Conservation (phyloP, 2,329 filamentous ascomycete genomes). For the Cercospora sojina region DNA sequence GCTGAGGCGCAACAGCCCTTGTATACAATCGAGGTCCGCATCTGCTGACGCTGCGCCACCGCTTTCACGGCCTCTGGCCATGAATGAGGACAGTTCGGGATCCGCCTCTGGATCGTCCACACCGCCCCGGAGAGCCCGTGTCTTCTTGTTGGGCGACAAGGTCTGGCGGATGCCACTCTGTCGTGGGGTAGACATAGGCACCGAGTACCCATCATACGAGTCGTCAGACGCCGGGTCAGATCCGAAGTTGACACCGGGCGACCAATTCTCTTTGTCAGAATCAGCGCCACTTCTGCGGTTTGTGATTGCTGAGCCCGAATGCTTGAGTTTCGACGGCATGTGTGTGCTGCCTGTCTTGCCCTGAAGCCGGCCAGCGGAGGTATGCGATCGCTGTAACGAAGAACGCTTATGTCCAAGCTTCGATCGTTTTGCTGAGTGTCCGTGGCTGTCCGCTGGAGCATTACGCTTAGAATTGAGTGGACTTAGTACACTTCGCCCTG, state of each 20-base stretch:
- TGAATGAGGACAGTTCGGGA: conserved; percentile 70
- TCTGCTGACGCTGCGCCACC: conserved; percentile 44
- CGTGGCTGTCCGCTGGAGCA: conserved; percentile 38
- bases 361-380: conserved; percentile 37
- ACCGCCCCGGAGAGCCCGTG: conserved; percentile 21
- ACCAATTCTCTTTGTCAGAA: conserved; percentile 95
- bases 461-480: conserved; percentile 66
- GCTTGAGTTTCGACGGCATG: conserved; percentile 30
- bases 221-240: conserved; percentile 4
- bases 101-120: conserved; percentile 51
- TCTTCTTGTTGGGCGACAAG: neutral
- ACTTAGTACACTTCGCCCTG: conserved; percentile 53
- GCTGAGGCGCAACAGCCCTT: conserved; percentile 82
- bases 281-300: conserved; percentile 61
- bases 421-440: conserved; percentile 34
- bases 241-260: conserved; percentile 49
- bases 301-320: conserved; percentile 32
- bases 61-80: conserved; percentile 55
- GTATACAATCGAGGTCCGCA: conserved; percentile 80
- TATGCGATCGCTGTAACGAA: conserved; percentile 35
- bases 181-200: neutral
- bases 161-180: neutral
- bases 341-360: conserved; percentile 7
- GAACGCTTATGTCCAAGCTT: conserved; percentile 50
- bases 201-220: neutral